A percentile compares a stretch with the other conserved stretches of the same genome.
phyloP scores from a whole-genome alignment of 352 stramenopile species.

The Globisporangium heterothallicum region DNA sequence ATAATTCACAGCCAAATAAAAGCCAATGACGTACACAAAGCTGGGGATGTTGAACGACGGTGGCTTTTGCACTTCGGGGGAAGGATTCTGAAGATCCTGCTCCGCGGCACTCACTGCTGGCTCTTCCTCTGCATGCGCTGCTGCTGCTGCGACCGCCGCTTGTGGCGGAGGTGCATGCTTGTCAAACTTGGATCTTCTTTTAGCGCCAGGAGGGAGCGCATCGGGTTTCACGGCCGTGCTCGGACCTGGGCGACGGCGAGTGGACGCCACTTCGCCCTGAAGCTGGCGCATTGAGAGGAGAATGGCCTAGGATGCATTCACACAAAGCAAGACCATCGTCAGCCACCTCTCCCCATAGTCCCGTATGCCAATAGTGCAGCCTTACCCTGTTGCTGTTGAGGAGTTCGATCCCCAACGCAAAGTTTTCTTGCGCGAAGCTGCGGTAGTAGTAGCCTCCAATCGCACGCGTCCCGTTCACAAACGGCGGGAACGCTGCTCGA shows the following conservation, averaged over 20 bases:
- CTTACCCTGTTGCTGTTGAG: conserved; percentile 75
- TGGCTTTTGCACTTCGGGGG: conserved; percentile 44
- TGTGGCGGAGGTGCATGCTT: conserved; percentile 27
- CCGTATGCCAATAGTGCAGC: neutral
- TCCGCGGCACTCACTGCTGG: conserved; percentile 31
- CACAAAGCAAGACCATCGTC: neutral
- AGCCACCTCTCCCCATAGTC: no score
- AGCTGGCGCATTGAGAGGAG: conserved; percentile 73
- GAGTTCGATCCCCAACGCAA: conserved; percentile 62
- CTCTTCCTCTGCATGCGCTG: conserved; percentile 14
- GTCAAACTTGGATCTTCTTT: conserved; percentile 62
- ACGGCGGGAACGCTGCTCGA: conserved; percentile 92
- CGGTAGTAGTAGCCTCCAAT: conserved; percentile 90
- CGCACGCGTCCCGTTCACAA: conserved; percentile 96
- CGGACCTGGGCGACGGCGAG: conserved; percentile 37
- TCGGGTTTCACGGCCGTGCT: conserved; percentile 45
- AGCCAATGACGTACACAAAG: conserved; percentile 64
- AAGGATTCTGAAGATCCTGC: conserved; percentile 33
- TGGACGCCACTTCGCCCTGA: conserved; percentile 61
- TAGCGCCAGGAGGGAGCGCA: conserved; percentile 39
- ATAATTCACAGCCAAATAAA: conserved; percentile 72
- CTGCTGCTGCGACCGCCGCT: conserved; percentile 6
- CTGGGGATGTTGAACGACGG: conserved; percentile 43
- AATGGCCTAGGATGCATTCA: conserved; percentile 37
- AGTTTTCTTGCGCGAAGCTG: conserved; percentile 67